Conservation (phyloP, 805 yeast species). For the baker's yeast (Saccharomyces cerevisiae) region DNA sequence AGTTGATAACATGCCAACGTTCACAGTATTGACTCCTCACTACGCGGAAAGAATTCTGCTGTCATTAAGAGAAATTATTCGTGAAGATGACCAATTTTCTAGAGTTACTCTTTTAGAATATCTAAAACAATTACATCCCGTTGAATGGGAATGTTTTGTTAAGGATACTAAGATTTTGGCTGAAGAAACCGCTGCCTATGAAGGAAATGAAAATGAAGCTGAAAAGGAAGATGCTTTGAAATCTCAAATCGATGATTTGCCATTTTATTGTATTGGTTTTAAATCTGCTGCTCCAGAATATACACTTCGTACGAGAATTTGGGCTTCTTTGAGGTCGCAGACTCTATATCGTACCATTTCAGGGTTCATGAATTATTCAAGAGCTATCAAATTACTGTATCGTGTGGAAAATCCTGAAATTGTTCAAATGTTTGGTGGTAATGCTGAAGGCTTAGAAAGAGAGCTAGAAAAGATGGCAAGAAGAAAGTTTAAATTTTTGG, state of each 20-base stretch:
- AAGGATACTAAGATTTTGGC: slow-evolving; percentile 93
- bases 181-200: slow-evolving; percentile 81
- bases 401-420: slow-evolving; percentile 93
- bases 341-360: slow-evolving; percentile 94
- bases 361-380: slow-evolving; percentile 96
- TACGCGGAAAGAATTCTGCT: slow-evolving; percentile 89
- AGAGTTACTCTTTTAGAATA: slow-evolving; percentile 91
- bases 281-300: slow-evolving; percentile 96
- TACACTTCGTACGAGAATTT: slow-evolving; percentile 89
- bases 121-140: slow-evolving; percentile 88
- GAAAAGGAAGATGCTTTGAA: slow-evolving; percentile 65
- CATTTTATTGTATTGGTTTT: slow-evolving; percentile 94
- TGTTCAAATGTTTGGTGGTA: slow-evolving; percentile 97
- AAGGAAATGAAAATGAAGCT: slow-evolving; percentile 34
- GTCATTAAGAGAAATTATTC: slow-evolving; percentile 89
- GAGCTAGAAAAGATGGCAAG: slow-evolving; percentile 87
- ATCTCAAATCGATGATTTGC: slow-evolving; percentile 81
- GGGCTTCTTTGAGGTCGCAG: slow-evolving; percentile 98
- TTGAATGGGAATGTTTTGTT: slow-evolving; percentile 96
- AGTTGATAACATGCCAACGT: slow-evolving; percentile 99
- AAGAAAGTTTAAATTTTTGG: slow-evolving; percentile 72
- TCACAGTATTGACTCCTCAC: slow-evolving; percentile 94
- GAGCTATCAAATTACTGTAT: slow-evolving; percentile 88
- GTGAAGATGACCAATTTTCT: slow-evolving; percentile 95
- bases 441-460: slow-evolving; percentile 91